Conservation (phyloP, 257 asterid genomes). For the Nicotiana undulata region DNA sequence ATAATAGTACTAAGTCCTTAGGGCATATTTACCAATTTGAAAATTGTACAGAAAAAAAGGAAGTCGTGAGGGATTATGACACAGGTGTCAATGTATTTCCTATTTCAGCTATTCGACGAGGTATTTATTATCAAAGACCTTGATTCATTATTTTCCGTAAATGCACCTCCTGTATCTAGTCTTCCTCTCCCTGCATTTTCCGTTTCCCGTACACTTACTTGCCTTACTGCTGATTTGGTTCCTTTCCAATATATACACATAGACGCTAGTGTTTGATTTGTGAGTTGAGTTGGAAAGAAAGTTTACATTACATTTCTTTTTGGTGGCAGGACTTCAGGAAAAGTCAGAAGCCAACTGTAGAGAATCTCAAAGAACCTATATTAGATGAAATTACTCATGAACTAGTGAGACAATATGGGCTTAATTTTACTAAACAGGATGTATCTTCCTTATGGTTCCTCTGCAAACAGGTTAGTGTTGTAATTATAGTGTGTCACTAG, state of each 20-base stretch:
- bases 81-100: not conserved
- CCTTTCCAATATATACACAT: not conserved
- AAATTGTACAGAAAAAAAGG: not conserved
- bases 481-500: conserved; percentile 1
- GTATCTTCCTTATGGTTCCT: conserved; percentile 78
- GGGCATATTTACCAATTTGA: not conserved
- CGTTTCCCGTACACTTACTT: not conserved
- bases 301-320: not conserved
- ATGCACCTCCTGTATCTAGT: not conserved
- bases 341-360: conserved; percentile 79
- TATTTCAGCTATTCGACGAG: not conserved
- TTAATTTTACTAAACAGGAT: conserved; percentile 61
- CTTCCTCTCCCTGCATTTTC: not conserved
- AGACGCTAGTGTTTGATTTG: not conserved
- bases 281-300: not conserved
- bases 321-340: conserved; percentile 56
- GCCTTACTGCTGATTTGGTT: not conserved
- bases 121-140: not conserved
- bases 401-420: conserved; percentile 57
- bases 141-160: not conserved
- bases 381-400: conserved; percentile 55
- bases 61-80: not conserved
- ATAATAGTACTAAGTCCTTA: not conserved
- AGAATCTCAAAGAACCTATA: conserved; percentile 71
- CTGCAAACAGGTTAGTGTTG: conserved; percentile 75